Conservation (phyloP, 352 stramenopile genomes). For the Bremia lactucae region DNA sequence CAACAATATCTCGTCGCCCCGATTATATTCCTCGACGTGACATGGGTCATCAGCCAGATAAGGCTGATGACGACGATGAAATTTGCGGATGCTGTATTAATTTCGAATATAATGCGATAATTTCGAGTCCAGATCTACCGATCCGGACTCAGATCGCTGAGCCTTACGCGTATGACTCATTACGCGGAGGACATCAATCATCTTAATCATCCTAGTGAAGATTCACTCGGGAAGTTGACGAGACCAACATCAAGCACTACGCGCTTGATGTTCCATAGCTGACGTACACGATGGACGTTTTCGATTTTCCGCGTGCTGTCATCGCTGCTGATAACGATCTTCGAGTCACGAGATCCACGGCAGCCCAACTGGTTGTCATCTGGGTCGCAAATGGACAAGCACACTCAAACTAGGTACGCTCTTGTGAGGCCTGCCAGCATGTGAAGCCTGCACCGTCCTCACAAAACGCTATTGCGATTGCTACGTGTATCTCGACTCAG, state of each 20-base stretch:
- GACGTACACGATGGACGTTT: background rate
- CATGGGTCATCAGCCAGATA: too few relatives aligned
- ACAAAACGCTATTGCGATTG: too few relatives aligned
- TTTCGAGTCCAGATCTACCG: background rate
- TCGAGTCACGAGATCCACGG: background rate
- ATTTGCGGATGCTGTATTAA: background rate
- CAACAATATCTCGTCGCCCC: too few relatives aligned
- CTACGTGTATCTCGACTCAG: too few relatives aligned
- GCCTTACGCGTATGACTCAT: too few relatives aligned
- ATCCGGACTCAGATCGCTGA: background rate
- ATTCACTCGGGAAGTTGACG: background rate
- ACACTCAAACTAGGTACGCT: too few relatives aligned
- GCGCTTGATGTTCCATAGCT: background rate
- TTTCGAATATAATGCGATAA: background rate
- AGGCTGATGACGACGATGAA: background rate
- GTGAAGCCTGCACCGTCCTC: too few relatives aligned
- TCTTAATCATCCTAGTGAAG: background rate
- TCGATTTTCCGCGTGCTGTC: background rate
- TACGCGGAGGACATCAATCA: too few relatives aligned
- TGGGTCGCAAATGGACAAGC: too few relatives aligned
- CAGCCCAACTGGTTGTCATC: background rate
- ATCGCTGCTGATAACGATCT: too few relatives aligned
- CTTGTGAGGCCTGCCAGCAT: too few relatives aligned
- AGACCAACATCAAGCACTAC: background rate
- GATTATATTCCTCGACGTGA: too few relatives aligned